Conservation (phyloP, 2,329 filamentous ascomycete species). For the Pseudogymnoascus sp. region DNA sequence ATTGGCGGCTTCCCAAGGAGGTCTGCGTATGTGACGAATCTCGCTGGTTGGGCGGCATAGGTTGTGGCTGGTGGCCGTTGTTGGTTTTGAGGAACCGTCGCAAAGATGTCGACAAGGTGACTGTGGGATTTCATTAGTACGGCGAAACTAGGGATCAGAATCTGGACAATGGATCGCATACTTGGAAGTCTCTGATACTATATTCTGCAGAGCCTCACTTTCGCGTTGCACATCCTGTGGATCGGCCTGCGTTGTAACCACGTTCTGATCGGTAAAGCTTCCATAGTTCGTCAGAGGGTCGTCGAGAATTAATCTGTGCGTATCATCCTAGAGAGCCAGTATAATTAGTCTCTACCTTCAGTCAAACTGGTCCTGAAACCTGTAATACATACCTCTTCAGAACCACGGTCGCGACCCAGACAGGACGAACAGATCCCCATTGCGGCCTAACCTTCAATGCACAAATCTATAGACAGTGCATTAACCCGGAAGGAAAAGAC, state of each 20-base stretch:
- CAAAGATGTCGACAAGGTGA: conserved; percentile 61
- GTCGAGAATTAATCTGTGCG: conserved; percentile 49
- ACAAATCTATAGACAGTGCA: not conserved
- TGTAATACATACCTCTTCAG: conserved; percentile 43
- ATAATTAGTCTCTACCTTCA: not conserved
- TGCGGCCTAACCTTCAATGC: not conserved
- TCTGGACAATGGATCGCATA: conserved; percentile 30
- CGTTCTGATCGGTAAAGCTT: conserved; percentile 50
- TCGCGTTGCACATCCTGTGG: conserved; percentile 55
- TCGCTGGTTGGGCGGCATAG: conserved; percentile 47
- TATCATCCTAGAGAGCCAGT: conserved; percentile 21
- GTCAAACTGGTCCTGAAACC: conserved; percentile 10
- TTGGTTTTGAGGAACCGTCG: conserved; percentile 48
- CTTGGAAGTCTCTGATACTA: conserved; percentile 58
- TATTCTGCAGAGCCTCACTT: conserved; percentile 54
- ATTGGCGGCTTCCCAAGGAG: conserved; percentile 51
- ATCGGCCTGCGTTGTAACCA: conserved; percentile 45
- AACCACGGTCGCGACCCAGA: conserved; percentile 42
- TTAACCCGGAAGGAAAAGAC: not conserved
- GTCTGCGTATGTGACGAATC: conserved; percentile 50
- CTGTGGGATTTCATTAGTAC: conserved; percentile 33
- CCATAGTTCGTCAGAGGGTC: conserved; percentile 53
- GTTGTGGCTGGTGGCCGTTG: conserved; percentile 28
- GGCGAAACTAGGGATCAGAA: not conserved
- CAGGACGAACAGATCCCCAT: conserved; percentile 58